Evolutionary conservation across 1,139 yeast genomes (phyloP), one percentile per base, ranked within the genome.

Genomic region (Geotrichum aggregatum): DNA sequence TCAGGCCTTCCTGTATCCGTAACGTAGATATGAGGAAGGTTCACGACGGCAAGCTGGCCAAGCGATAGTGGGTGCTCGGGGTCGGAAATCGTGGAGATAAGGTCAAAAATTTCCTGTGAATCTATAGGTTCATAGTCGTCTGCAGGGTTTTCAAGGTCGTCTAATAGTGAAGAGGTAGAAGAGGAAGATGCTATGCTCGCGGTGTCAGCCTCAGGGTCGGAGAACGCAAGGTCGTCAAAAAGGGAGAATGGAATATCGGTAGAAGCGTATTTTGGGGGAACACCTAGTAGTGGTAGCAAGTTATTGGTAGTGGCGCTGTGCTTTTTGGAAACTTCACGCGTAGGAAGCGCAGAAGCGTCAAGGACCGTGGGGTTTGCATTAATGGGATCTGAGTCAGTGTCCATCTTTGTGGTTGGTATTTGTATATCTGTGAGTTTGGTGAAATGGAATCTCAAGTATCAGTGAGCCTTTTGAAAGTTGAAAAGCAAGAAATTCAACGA

Each of bases 31-130:
- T 94, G 96, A 1, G 77, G 76, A 48, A 94, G 73, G 63, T 89
- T 89, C 1, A 94, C 96, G 42, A 94, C 98, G 0, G 97, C 94
- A 16, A 94, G 76, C 68, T 94, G 98, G 0, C 97, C 98, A 54
- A 94, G 74, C 0, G 97, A 86, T 41, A 94, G 74, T 0, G 99
- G 99, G 67, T 94, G 99, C 64, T 94, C 99, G 1, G 99, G 99
- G 66, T 94, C 99, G 0, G 95, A 87, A 22, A 94, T 92, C 26
- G 87, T 78, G 1, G 97, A 81, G 3, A 92, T 87, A 52, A 92
- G 74, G 62, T 84, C 87, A 58, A 76, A 83, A 5, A 84, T 77
- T 63, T 84, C 91, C 61, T 84, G 88, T 5, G 89, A 70, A 65
- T 92, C 98, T 41, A 92, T 82, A 2, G 79, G 80, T 35, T 87